Conservation (phyloP, 495 filamentous ascomycete genomes). For the Penicillium egyptiacum region DNA sequence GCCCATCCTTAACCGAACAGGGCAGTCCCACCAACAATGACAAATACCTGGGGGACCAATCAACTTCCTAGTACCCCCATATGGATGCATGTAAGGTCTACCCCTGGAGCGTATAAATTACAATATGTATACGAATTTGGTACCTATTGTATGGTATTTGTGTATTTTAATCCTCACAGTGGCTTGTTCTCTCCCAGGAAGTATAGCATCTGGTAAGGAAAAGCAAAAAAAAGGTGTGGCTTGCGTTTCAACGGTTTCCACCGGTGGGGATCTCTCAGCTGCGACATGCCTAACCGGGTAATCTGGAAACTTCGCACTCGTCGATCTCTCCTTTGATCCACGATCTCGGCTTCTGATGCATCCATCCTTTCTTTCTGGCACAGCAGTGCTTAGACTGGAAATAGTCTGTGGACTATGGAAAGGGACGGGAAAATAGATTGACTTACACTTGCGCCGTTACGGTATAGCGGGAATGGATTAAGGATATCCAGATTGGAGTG, state of each 20-base stretch:
- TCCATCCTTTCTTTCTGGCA: constrained; percentile 14
- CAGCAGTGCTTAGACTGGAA: constrained; percentile 18
- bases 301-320: constrained; percentile 22
- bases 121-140: not conserved
- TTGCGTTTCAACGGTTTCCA: constrained; percentile 35
- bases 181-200: no score
- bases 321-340: constrained; percentile 27
- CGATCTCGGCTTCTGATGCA: constrained; percentile 16
- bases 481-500: constrained; percentile 4
- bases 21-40: constrained; percentile 24
- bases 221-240: constrained; percentile 30
- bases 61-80: not conserved
- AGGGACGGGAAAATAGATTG: constrained; percentile 29
- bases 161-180: not conserved
- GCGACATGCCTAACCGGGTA: constrained; percentile 24
- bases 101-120: not conserved
- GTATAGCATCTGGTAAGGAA: constrained; percentile 5
- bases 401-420: constrained; percentile 14
- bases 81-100: constrained; percentile 5
- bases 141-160: no score
- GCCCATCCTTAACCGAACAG: constrained; percentile 30
- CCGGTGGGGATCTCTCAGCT: constrained; percentile 18
- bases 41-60: constrained; percentile 41
- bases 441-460: not conserved
- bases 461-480: constrained; percentile 11